These are phyloP conservation scores for Apophysomyces sp. DNA, from an alignment of 371 early-diverging fungal species.

Conservation along the genomic window DNA sequence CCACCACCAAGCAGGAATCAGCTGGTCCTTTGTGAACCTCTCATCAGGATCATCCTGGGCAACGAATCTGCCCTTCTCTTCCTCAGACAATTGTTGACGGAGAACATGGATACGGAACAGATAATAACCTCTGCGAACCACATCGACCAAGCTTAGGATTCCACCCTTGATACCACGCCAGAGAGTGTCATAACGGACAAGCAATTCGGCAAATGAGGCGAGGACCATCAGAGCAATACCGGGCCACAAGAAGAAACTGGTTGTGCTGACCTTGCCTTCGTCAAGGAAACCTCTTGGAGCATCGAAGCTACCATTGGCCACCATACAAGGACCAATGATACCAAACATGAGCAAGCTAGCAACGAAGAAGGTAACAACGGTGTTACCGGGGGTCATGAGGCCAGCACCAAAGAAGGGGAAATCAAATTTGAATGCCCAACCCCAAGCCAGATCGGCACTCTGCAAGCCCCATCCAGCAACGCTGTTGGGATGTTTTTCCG, in stretches of 20 bases:
- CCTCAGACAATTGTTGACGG: not conserved
- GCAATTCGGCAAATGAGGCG: conserved; percentile 64
- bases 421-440: conserved; percentile 55
- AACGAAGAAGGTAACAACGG: conserved; percentile 57
- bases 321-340: conserved; percentile 44
- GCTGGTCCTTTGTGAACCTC: conserved; percentile 34
- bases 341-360: conserved; percentile 60
- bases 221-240: conserved; percentile 75
- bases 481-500: not conserved
- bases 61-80: conserved; percentile 1
- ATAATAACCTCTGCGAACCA: conserved; percentile 2
- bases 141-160: not conserved
- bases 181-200: conserved; percentile 54
- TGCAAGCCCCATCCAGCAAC: conserved; percentile 39
- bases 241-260: conserved; percentile 69
- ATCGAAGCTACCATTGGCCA: conserved; percentile 39
- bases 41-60: conserved; percentile 22
- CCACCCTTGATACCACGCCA: conserved; percentile 57
- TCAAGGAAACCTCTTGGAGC: conserved; percentile 32
- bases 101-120: not conserved
- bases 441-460: conserved; percentile 59
- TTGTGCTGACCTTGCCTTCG: conserved; percentile 32
- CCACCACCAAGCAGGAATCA: conserved; percentile 69
- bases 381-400: conserved; percentile 60
- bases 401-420: conserved; percentile 75